A percentile compares a stretch with the other conserved stretches of the same genome.
phyloP scores from a whole-genome alignment of 2,329 filamentous ascomycete genomes.

The Salinomyces thailandicus region DNA sequence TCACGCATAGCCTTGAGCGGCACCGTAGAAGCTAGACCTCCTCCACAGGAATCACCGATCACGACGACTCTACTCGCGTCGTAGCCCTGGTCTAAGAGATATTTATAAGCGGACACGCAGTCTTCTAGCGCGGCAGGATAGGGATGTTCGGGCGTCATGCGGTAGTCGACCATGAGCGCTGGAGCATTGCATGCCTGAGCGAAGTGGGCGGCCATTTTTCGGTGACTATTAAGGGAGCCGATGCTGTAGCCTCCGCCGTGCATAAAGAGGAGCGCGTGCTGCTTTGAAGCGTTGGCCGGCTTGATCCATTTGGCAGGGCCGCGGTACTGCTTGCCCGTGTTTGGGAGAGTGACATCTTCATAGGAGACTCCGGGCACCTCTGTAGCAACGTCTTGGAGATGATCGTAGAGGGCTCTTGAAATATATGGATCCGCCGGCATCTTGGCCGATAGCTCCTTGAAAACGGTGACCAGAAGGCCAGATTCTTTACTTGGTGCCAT shows the following conservation, averaged over 20 bases:
- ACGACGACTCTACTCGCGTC: constrained; percentile 13
- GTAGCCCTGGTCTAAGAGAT: constrained; percentile 39
- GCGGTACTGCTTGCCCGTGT: constrained; percentile 4
- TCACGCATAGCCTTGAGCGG: constrained; percentile 13
- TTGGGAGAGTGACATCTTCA: constrained; percentile 9
- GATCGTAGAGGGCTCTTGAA: constrained; percentile 16
- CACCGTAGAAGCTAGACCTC: constrained; percentile 16
- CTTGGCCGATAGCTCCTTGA: constrained; percentile 10
- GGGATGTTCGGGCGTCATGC: constrained; percentile 48
- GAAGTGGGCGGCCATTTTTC: constrained; percentile 19
- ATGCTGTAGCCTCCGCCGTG: constrained; percentile 20
- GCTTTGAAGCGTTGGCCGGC: constrained; percentile 12
- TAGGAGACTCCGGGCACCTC: constrained; percentile 17
- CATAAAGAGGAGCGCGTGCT: constrained; percentile 16
- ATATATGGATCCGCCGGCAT: constrained; percentile 12
- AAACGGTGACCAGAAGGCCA: constrained; percentile 12
- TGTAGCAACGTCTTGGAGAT: constrained; percentile 14
- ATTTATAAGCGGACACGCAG: constrained; percentile 46
- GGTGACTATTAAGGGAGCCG: constrained; percentile 16
- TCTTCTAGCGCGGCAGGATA: constrained; percentile 46
- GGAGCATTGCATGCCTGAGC: constrained; percentile 41
- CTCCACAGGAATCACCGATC: constrained; percentile 19
- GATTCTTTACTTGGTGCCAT: constrained; percentile 22
- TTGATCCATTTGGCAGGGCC: constrained; percentile 14
- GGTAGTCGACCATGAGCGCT: constrained; percentile 47